These are phyloP conservation scores for Rubus parviflorus DNA, from an alignment of 306 rosid genomes.

Conservation along the genomic window DNA sequence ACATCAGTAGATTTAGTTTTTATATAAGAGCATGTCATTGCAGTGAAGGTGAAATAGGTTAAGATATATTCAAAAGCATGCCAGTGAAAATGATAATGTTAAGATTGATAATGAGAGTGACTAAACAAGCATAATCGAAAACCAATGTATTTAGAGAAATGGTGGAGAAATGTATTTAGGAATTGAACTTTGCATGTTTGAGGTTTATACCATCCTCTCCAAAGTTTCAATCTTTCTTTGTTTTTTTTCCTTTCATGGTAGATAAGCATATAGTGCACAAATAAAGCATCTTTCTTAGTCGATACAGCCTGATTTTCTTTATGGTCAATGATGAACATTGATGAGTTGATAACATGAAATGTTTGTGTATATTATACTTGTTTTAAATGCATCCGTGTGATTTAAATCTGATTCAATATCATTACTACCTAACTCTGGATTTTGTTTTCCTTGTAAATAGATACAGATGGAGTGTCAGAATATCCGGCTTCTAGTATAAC, in stretches of 20 bases:
- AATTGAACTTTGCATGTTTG: too few species aligned
- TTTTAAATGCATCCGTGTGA: not conserved
- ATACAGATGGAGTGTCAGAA: conserved; percentile 56
- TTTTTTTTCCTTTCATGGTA: not conserved
- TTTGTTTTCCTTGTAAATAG: conserved; percentile 31
- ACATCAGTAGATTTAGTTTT: not conserved
- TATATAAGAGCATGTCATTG: not conserved
- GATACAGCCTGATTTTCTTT: not conserved
- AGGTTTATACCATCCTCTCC: not conserved
- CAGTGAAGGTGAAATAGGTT: not conserved
- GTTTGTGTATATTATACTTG: not conserved
- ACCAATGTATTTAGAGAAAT: not conserved
- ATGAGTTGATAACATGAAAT: not conserved
- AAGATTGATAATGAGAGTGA: not conserved
- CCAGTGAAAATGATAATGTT: not conserved
- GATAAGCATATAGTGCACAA: not conserved
- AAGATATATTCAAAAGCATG: not conserved
- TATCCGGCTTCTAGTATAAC: conserved; percentile 48
- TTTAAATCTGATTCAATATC: not conserved
- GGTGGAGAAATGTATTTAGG: not conserved
- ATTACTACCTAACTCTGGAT: conserved; percentile 23
- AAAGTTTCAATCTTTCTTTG: not conserved
- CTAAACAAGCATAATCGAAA: not conserved
- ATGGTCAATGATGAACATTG: not conserved
- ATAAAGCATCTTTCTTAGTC: not conserved